These are phyloP conservation scores for Pythium pyrilobum DNA, from an alignment of 352 stramenopile species.

Conservation along the genomic window DNA sequence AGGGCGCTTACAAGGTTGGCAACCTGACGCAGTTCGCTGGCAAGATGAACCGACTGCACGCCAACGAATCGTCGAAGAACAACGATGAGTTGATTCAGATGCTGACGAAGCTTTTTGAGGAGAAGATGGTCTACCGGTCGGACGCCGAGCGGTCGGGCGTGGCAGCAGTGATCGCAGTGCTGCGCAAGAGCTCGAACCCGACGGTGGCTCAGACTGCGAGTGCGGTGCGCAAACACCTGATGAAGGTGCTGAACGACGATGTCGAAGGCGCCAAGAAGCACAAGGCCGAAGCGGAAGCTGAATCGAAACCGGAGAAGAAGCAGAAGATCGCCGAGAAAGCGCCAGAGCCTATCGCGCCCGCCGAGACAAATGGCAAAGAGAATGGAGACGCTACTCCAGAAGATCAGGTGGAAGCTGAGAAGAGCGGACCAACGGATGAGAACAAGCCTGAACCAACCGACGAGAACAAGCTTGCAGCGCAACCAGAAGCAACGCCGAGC, in stretches of 20 bases:
- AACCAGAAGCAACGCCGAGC: too few species aligned
- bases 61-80: conserved; percentile 70
- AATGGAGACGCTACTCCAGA: background rate
- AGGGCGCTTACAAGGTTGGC: conserved; percentile 59
- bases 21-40: conserved; percentile 48
- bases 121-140: conserved; percentile 62
- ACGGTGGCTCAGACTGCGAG: conserved; percentile 68
- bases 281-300: conserved; percentile 19
- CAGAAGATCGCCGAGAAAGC: conserved; percentile 34
- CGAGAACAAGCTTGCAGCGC: background rate
- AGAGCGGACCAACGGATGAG: too few species aligned
- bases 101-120: conserved; percentile 64
- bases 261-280: conserved; percentile 38
- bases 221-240: conserved; percentile 75
- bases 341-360: conserved; percentile 3
- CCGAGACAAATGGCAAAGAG: background rate
- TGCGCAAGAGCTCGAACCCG: conserved; percentile 67
- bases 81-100: conserved; percentile 73
- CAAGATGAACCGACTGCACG: conserved; percentile 53
- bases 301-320: conserved; percentile 28
- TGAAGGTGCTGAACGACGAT: conserved; percentile 54
- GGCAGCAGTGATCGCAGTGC: conserved; percentile 50
- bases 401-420: too few species aligned
- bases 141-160: conserved; percentile 67
- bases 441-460: background rate